Evolutionary conservation across 179 eudicot species (phyloP).

Genomic region (Drosera spatulata): DNA sequence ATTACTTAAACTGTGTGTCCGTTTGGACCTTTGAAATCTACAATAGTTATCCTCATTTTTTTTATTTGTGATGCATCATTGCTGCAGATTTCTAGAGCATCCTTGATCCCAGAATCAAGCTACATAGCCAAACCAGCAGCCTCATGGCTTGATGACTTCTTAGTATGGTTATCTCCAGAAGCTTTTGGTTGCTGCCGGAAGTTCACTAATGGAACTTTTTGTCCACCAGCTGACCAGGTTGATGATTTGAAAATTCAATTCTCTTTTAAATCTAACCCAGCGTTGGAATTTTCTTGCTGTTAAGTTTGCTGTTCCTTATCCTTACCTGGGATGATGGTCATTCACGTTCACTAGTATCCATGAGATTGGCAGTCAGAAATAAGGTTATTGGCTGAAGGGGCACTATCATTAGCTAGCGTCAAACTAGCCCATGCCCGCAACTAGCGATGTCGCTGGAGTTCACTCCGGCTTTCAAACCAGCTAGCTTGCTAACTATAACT

Average conservation of each 20-base stretch:
- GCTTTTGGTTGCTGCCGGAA: slow-evolving; percentile 99
- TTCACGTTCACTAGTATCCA: too few species aligned
- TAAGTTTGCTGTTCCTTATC: too few species aligned
- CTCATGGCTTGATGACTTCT: slow-evolving; percentile 99
- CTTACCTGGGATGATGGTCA: too few species aligned
- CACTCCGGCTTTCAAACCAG: too few species aligned
- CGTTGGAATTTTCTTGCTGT: too few species aligned
- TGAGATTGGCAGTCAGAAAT: too few species aligned
- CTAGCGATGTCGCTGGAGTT: too few species aligned
- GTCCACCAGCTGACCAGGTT: slow-evolving; percentile 99
- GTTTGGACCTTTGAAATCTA: background rate
- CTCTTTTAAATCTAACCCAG: background rate
- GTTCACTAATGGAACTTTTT: slow-evolving; percentile 82
- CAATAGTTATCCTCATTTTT: background rate
- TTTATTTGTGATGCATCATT: background rate
- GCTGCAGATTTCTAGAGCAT: slow-evolving; percentile 75
- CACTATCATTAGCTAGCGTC: too few species aligned
- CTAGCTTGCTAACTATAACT: too few species aligned
- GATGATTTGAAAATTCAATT: background rate
- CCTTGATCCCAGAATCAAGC: slow-evolving; percentile 70
- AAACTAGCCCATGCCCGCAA: too few species aligned
- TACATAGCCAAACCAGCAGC: slow-evolving; percentile 98
- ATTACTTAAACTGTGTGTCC: background rate
- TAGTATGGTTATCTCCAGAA: slow-evolving; percentile 98
- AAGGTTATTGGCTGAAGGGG: too few species aligned